A percentile compares a stretch with the other conserved stretches of the same genome.
Evolutionary conservation across 192 early-diverging fungal genomes (phyloP).

Genomic region (Gorgonomyces haynaldii): DNA sequence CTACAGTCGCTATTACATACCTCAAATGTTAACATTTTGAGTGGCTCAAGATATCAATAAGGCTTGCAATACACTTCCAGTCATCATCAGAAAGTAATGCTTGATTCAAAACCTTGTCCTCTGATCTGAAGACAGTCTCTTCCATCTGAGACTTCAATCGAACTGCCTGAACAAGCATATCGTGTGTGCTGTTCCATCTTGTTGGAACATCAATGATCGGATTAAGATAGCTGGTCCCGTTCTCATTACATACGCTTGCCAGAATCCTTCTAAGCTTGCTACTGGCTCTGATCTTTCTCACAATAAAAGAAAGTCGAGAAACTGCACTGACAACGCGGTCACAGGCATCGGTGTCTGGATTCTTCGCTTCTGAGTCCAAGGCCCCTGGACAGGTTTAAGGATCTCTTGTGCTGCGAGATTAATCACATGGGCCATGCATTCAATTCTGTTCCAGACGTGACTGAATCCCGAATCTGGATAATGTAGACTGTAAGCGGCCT

Average conservation of each 20-base stretch:
- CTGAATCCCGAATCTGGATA: neutral
- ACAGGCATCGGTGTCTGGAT: too few species aligned
- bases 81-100: too few species aligned
- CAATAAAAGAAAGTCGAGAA: too few species aligned
- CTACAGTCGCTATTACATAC: too few species aligned
- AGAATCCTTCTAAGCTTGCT: neutral
- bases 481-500: neutral
- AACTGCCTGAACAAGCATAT: neutral
- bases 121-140: too few species aligned
- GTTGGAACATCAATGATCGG: slow-evolving; percentile 1
- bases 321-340: too few species aligned
- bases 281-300: neutral
- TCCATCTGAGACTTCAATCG: too few species aligned
- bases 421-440: slow-evolving; percentile 6
- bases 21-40: too few species aligned
- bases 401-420: slow-evolving; percentile 6
- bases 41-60: too few species aligned
- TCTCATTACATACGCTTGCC: neutral
- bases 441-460: neutral
- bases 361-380: too few species aligned
- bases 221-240: neutral
- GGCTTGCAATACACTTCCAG: too few species aligned
- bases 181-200: neutral
- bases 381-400: neutral
- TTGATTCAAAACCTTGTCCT: too few species aligned